These are phyloP conservation scores for Ajuga chamaepitys DNA, from an alignment of 257 asterid genomes.

Conservation along the genomic window DNA sequence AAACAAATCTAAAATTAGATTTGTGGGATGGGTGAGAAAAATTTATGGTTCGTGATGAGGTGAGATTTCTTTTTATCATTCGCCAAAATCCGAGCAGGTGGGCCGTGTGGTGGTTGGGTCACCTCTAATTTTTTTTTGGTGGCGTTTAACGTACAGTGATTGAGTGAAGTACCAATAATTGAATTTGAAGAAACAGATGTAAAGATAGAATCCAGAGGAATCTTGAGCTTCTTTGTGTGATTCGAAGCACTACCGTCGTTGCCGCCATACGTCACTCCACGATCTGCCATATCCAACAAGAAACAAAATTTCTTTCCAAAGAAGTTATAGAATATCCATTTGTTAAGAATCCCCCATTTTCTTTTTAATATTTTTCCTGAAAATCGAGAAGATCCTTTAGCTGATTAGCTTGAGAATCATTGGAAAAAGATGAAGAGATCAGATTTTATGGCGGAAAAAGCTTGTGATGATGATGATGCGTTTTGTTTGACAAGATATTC, in stretches of 20 bases:
- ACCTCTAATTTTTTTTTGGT: no score
- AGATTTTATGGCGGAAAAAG: conserved; percentile 74
- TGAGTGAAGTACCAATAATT: conserved; percentile 29
- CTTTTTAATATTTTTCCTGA: not conserved
- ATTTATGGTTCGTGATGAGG: no score
- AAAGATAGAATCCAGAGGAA: conserved; percentile 34
- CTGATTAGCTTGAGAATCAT: not conserved
- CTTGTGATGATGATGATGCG: conserved; percentile 57
- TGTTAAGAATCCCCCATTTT: conserved; percentile 28
- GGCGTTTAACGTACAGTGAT: no score
- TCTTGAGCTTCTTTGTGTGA: conserved; percentile 21
- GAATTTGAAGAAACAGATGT: conserved; percentile 37
- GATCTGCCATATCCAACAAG: conserved; percentile 31
- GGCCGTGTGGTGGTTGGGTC: no score
- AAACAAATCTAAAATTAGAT: no score
- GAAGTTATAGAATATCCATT: not conserved
- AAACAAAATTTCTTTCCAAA: not conserved
- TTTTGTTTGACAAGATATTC: not conserved
- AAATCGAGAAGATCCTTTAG: not conserved
- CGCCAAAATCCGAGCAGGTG: no score
- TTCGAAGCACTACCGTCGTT: no score
- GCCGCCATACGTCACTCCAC: conserved; percentile 28
- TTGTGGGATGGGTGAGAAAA: no score
- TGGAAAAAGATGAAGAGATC: not conserved
- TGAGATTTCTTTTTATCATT: no score